Base-by-base conservation (phyloP, 2,329 filamentous ascomycete species). In the Ascochyta rabiei region DNA sequence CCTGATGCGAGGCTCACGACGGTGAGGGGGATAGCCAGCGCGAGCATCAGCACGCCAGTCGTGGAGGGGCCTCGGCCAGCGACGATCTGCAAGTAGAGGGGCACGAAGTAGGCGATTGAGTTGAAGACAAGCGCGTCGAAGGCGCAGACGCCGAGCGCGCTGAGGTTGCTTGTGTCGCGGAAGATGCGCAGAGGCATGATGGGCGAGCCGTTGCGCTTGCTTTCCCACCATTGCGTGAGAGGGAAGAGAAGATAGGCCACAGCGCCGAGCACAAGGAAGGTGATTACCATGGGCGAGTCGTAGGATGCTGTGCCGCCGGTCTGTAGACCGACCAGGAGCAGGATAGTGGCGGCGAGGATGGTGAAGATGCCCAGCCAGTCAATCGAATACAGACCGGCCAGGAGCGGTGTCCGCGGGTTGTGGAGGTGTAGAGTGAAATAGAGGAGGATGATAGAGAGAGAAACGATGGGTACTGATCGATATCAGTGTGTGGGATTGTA, bases 151-250 rank as follows among this genome's bases (percentile, higher is more conserved):
- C 75, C 68, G 8, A 89, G 77, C 3, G 81, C 78, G 1, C 85
- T 85, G 10, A 84, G 70, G 48, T 85, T 87, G 4, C 84, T 84
- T 12, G 75, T 62, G 24, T 80, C 77, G 2, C 72, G 73, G 73
- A 90, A 89, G 1, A 91, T 79, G n/a, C 79, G 80, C n/a, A 89
- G 71, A 0, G 88, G 89, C 68, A 91, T 86, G n/a, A 92, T 78
- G 0, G 89, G 88, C 53, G 84, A 19, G 83, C 87, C 26, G 85
- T 67, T 56, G 78, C 80, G 74, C 79, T 82, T 75, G 88, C 54
- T 79, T 75, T 16, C 86, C 86, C 81, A 81, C 74, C 82, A 83
- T 74, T 92, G 89, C 50, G 84, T 82, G 47, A 85, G 66, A 16
- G 87, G 69, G 63, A 91, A 85, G 0, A 79, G 51, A 18, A 76